Evolutionary conservation across 2,329 filamentous ascomycete species (phyloP), one percentile per base, ranked within the genome.

Genomic region (Colletotrichum gloeosporioides): DNA sequence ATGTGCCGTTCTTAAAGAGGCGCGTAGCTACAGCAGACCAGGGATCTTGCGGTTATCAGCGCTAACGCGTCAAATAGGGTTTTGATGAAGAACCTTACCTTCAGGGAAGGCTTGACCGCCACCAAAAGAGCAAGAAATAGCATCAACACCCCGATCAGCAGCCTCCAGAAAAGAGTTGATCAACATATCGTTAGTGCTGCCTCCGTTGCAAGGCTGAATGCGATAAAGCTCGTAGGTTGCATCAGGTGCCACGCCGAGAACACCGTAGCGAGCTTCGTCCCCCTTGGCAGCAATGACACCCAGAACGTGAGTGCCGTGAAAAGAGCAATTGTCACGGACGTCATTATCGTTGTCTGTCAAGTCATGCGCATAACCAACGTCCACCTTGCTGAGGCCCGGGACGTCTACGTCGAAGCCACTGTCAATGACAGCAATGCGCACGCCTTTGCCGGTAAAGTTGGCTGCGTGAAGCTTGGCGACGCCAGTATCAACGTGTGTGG

Each of bases 401-500:
- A 64, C 27, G 10, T 62, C 59, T 2, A 65, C 27, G 8, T 76
- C 69, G 27, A 76, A 72, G 8, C 73, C 73, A 4, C 3, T 63
- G 55, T 73, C 73, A 15, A 76, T 31, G 6, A 76, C 69, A 9
- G 73, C 73, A 8, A 76, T 62, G 8, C 55, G 63, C 6, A 76
- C 12, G 8, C 73, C 63, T 13, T 36, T 39, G 53, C 73, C 73
- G 6, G 69, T 73, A 12, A 68, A 8, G 25, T 69, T 73, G 7
- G 63, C 53, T 6, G 73, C 55, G n/a, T 73, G 73, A 4, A 73
- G 31, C 55, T 34, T 73, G 8, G 62, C 55, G 9, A 76, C 73
- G 8, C 73, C 69, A 3, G 69, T 76, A 79, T 83, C 82, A 49
- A 82, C 63, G 57, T 85, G 83, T 1, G 80, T 77, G 1, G 77